A percentile compares a stretch with the other conserved stretches of the same genome.
Evolutionary conservation across 805 yeast genomes (phyloP).

Genomic region (Candida sithepensis): DNA sequence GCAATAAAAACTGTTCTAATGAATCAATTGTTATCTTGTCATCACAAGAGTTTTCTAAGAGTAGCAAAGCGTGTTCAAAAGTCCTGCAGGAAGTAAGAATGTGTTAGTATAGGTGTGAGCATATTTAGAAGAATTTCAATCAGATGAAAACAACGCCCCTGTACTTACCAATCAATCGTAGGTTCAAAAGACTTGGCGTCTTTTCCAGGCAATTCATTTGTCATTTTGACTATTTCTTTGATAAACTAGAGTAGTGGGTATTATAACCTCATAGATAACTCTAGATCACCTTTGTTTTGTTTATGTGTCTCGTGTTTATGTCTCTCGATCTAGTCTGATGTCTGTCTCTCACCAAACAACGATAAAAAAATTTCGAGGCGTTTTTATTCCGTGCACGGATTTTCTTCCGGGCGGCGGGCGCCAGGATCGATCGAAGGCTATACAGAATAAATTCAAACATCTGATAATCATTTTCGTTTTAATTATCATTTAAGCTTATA

Average conservation of each 20-base stretch:
- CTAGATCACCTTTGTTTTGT: background rate
- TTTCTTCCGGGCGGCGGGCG: too few relatives aligned
- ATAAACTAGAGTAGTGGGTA: background rate
- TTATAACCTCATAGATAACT: background rate
- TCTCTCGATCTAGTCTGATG: background rate
- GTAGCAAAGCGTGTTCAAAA: constrained; percentile 18
- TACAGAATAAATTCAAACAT: too few relatives aligned
- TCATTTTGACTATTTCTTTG: background rate
- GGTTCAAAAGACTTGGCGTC: background rate
- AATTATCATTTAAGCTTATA: too few relatives aligned
- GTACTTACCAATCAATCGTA: constrained; percentile 9
- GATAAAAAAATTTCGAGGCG: background rate
- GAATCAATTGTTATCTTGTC: constrained; percentile 8
- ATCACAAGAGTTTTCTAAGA: constrained; percentile 9
- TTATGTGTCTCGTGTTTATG: too few relatives aligned
- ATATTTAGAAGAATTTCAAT: too few relatives aligned
- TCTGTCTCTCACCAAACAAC: background rate
- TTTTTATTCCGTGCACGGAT: background rate
- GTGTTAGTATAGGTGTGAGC: constrained; percentile 8
- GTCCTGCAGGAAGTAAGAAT: constrained; percentile 17
- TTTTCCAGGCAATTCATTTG: background rate
- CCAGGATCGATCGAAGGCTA: too few relatives aligned
- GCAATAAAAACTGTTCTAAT: constrained; percentile 9
- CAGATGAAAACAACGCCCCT: background rate
- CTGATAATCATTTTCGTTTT: too few relatives aligned